phyloP scores from a whole-genome alignment of 139 green algal species.

The Tetradesmus obliquus region DNA sequence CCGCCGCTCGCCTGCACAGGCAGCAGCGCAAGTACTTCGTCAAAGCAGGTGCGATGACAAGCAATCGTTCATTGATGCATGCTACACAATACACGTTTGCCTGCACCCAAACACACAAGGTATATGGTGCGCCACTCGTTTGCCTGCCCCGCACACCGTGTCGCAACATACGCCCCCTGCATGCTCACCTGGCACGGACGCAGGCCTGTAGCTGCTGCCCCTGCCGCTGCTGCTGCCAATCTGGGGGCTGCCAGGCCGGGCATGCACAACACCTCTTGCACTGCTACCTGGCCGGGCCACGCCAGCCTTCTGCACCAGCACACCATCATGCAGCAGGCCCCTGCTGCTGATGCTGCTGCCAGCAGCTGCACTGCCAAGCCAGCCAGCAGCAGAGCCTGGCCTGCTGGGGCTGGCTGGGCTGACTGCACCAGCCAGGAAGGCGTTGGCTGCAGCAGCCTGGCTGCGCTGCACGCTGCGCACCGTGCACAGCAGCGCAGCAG shows the following conservation, averaged over 20 bases:
- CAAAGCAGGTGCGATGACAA: too few relatives aligned
- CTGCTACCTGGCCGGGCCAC: background rate
- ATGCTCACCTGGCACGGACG: background rate
- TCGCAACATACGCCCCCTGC: too few relatives aligned
- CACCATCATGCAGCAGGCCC: background rate
- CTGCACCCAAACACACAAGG: too few relatives aligned
- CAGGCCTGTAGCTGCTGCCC: background rate
- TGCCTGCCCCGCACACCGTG: too few relatives aligned
- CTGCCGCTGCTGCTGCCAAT: background rate
- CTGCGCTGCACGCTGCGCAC: conserved; percentile 15
- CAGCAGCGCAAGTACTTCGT: background rate
- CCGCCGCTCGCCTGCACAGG: background rate
- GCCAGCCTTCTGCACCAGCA: background rate
- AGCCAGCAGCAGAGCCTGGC: background rate
- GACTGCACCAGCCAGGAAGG: background rate
- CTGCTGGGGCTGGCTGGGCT: conserved; percentile 16
- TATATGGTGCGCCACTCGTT: too few relatives aligned
- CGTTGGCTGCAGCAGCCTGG: background rate
- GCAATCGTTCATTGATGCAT: too few relatives aligned
- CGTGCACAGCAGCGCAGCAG: background rate
- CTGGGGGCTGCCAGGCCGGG: background rate
- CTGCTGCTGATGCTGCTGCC: background rate
- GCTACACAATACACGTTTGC: too few relatives aligned
- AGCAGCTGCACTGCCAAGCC: background rate
- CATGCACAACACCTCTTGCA: background rate